Evolutionary conservation across 345 rosid species (phyloP), one percentile per base, ranked within the genome.

Genomic region (Angophora floribunda): DNA sequence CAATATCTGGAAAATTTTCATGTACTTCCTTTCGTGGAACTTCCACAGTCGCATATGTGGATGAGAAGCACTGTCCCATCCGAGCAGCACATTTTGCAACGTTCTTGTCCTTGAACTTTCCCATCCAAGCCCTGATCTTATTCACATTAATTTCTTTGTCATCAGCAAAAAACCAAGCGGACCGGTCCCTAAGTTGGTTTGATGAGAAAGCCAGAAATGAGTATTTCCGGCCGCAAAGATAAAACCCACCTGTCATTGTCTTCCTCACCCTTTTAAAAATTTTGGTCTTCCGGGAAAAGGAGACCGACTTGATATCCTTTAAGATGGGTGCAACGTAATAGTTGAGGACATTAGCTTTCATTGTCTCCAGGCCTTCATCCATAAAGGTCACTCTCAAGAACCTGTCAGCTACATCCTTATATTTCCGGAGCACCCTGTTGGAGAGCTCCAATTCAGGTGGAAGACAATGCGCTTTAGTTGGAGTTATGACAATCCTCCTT

Each of bases 21-120:
- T 90, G 65, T 86, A 93, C 96, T 93, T 96, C 91, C 3, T 15
- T 6, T 87, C 53, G 85, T 85, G 96, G 95, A 90, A 96, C 97
- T 87, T 95, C 98, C 75, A 97, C 95, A 28, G 96, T 93, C 14
- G 99, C 97, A 90, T 96, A 96, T 32, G 99, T 96, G 28, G 99
- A 96, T 53, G 99, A 97, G 92, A 97, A 97, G 92, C 99, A 97
- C 86, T 91, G 95, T 47, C 99, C 99, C 98, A 96, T 96, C 94
- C 98, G 92, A 61, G 99, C 99, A 88, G 99, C 96, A 92, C 98
- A 95, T 91, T 94, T 97, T 36, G 99, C 98, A 87, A 95, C 89
- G 85, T 94, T 96, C 89, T 44, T 91, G 87, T 93, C 87, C 10
- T 6, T 86, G 87, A 97, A 97, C 94, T 90, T 94, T 80, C 99